Conservation (phyloP, 2,329 filamentous ascomycete species). For the Akanthomyces uredinophilus region DNA sequence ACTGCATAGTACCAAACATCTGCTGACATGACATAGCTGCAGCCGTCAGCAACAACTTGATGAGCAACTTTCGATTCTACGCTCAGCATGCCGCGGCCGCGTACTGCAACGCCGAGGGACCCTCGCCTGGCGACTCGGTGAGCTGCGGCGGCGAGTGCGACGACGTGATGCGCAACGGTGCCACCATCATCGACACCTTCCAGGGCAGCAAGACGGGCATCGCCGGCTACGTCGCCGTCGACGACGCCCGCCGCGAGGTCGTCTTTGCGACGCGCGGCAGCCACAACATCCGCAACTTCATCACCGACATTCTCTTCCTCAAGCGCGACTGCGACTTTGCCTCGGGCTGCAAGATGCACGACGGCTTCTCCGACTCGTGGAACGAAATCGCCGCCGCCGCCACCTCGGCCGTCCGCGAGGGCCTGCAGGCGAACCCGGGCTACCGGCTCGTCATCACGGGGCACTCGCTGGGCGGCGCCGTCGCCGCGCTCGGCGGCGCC, state of each 20-base stretch:
- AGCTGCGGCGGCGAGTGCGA: constrained; percentile 43
- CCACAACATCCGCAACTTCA: constrained; percentile 54
- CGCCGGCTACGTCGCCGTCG: constrained; percentile 47
- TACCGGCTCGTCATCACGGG: constrained; percentile 57
- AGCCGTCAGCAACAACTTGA: constrained; percentile 26
- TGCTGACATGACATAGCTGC: constrained; percentile 12
- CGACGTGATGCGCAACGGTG: constrained; percentile 37
- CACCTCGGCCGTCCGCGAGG: constrained; percentile 38
- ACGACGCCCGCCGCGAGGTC: constrained; percentile 45
- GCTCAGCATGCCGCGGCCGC: constrained; percentile 47
- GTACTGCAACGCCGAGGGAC: constrained; percentile 47
- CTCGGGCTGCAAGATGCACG: constrained; percentile 46
- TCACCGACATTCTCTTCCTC: constrained; percentile 44
- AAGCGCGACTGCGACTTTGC: constrained; percentile 26
- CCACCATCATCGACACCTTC: constrained; percentile 40
- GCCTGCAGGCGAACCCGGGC: constrained; percentile 40
- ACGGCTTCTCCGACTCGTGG: constrained; percentile 58
- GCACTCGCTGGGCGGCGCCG: constrained; percentile 63
- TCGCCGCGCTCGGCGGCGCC: constrained; percentile 56
- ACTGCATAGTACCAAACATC: neutral
- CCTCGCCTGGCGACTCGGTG: constrained; percentile 32
- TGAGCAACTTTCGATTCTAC: constrained; percentile 42
- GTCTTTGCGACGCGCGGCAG: constrained; percentile 58
- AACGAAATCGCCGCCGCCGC: constrained; percentile 42
- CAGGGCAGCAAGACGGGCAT: constrained; percentile 39